Evolutionary conservation across 148 eudicot species (phyloP).

Genomic region (Rhododendron williamsianum): DNA sequence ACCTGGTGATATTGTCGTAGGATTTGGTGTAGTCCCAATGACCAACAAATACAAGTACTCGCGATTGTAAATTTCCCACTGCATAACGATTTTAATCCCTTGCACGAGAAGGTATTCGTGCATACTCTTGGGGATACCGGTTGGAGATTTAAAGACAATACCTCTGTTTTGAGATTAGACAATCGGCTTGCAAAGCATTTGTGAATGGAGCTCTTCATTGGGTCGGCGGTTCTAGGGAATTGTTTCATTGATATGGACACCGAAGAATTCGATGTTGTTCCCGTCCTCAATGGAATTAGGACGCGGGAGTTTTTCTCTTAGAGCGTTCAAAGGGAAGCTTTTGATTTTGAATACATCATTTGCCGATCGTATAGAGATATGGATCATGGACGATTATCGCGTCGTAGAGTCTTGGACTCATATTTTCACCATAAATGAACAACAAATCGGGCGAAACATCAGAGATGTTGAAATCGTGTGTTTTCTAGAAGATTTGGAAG

Average conservation of each 20-base stretch:
- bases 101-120: neutral
- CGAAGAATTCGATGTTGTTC: neutral
- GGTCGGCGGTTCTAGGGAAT: neutral
- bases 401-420: neutral
- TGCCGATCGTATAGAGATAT: neutral
- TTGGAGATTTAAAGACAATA: neutral
- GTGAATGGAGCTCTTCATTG: slow-evolving; percentile 10
- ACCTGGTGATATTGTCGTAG: neutral
- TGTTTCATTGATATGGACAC: neutral
- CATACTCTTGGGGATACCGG: neutral
- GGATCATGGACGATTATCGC: neutral
- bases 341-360: neutral
- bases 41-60: neutral
- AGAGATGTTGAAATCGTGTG: neutral
- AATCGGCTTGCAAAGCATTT: neutral
- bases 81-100: neutral
- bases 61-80: neutral
- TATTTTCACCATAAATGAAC: neutral
- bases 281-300: neutral
- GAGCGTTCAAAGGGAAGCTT: neutral
- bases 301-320: neutral
- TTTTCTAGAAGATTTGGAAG: neutral
- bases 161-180: neutral
- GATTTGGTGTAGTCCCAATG: neutral
- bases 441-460: neutral